These are phyloP conservation scores for Suillus luteus DNA, from an alignment of 768 basidiomycete species.

Conservation along the genomic window DNA sequence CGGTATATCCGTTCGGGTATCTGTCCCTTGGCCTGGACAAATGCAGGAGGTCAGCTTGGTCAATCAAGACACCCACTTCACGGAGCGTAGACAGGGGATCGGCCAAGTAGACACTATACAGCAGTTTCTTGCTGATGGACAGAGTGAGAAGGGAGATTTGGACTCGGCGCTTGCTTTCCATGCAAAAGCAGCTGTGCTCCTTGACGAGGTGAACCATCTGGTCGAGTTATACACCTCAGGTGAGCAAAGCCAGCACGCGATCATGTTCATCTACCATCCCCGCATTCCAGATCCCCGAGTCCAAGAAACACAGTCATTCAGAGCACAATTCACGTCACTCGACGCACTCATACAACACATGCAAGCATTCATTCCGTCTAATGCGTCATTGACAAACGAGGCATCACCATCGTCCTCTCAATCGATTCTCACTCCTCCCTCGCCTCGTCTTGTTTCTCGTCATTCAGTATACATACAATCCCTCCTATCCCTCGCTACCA, in stretches of 20 bases:
- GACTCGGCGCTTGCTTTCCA: conserved; percentile 18
- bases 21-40: conserved; percentile 44
- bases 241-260: conserved; percentile 18
- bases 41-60: conserved; percentile 2
- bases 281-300: conserved; percentile 4
- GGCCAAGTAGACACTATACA: conserved; percentile 14
- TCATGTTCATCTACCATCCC: background rate
- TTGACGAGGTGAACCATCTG: conserved; percentile 35
- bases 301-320: conserved; percentile 41
- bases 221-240: conserved; percentile 30
- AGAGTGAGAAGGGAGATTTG: background rate
- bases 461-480: background rate
- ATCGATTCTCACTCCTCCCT: background rate
- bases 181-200: conserved; percentile 36
- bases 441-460: background rate
- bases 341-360: conserved; percentile 48
- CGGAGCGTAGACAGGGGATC: conserved; percentile 19
- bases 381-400: background rate
- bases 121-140: conserved; percentile 21
- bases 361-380: conserved; percentile 20
- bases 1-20: conserved; percentile 31
- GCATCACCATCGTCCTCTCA: background rate
- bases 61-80: conserved; percentile 13
- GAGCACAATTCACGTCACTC: conserved; percentile 45
- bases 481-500: conserved; percentile 24